A percentile compares a stretch with the other conserved stretches of the same genome.
These are phyloP conservation scores for Leishmania mexicana DNA, from an alignment of 208 protist genomes.

Conservation along the genomic window DNA sequence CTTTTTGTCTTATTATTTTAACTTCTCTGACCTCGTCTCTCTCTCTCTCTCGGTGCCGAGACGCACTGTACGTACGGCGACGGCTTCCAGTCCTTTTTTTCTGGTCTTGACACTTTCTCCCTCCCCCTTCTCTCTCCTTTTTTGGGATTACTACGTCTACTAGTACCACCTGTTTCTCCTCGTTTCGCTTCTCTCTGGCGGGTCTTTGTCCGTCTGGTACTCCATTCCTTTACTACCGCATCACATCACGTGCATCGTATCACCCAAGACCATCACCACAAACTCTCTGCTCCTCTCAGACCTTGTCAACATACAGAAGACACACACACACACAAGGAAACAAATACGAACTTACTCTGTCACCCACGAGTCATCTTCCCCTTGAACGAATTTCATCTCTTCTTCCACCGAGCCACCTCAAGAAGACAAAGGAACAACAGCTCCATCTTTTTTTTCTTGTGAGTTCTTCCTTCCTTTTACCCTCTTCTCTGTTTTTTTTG, in stretches of 20 bases:
- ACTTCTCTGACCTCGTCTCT: background rate
- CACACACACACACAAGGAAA: background rate
- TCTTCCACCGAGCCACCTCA: background rate
- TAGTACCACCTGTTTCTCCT: background rate
- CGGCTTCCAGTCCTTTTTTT: background rate
- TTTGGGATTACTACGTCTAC: background rate
- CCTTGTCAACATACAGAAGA: background rate
- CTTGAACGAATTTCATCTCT: background rate
- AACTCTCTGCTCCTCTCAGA: constrained; percentile 1
- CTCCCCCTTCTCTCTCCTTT: background rate
- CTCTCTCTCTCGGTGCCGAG: background rate
- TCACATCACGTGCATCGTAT: background rate
- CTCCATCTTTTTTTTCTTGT: background rate
- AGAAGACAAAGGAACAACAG: background rate
- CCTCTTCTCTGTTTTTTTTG: background rate
- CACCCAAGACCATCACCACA: background rate
- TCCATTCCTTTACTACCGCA: background rate
- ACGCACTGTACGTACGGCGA: background rate
- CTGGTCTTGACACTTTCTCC: background rate
- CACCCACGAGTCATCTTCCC: background rate
- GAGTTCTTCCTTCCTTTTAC: background rate
- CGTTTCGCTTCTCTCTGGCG: background rate
- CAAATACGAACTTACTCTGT: background rate
- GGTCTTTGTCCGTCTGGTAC: background rate
- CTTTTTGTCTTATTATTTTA: constrained; percentile 1